A percentile compares a stretch with the other conserved stretches of the same genome.
These are phyloP conservation scores for Carpinus viminea DNA, from an alignment of 306 rosid species.

Conservation along the genomic window DNA sequence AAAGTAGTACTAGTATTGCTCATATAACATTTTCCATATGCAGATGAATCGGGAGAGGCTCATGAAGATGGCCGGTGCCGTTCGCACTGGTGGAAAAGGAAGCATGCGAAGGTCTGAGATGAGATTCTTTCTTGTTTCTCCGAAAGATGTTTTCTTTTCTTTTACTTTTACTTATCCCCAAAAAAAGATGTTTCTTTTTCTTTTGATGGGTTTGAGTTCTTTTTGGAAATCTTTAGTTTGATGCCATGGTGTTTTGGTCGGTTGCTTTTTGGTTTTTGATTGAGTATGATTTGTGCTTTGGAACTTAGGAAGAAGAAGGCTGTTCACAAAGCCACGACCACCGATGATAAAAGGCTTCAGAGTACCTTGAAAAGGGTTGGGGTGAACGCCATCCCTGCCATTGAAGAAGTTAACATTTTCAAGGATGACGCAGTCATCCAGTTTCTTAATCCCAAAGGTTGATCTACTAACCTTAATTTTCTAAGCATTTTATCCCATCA, in stretches of 20 bases:
- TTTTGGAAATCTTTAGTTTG: background rate
- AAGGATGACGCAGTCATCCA: constrained; percentile 17
- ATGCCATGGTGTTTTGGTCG: background rate
- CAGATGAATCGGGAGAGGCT: constrained; percentile 61
- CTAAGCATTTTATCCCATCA: background rate
- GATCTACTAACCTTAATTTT: background rate
- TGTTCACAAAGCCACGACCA: constrained; percentile 7
- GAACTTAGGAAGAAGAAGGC: constrained; percentile 6
- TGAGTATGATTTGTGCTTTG: constrained; percentile 3
- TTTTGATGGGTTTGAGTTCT: background rate
- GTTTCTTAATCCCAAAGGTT: constrained; percentile 20
- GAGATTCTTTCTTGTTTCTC: background rate
- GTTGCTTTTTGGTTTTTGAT: background rate
- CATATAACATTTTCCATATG: background rate
- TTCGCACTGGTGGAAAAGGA: constrained; percentile 70
- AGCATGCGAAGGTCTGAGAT: constrained; percentile 51
- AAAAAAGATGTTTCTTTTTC: too few species aligned
- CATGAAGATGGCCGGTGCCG: constrained; percentile 67
- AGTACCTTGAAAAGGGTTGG: constrained; percentile 16
- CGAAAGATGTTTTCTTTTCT: background rate
- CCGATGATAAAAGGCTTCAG: constrained; percentile 14
- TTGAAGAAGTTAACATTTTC: constrained; percentile 15
- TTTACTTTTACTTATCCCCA: too few species aligned
- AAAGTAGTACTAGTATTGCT: background rate
- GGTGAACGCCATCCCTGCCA: constrained; percentile 8